phyloP scores from a whole-genome alignment of 2,329 filamentous ascomycete genomes.

The Chalaropsis thielavioides region DNA sequence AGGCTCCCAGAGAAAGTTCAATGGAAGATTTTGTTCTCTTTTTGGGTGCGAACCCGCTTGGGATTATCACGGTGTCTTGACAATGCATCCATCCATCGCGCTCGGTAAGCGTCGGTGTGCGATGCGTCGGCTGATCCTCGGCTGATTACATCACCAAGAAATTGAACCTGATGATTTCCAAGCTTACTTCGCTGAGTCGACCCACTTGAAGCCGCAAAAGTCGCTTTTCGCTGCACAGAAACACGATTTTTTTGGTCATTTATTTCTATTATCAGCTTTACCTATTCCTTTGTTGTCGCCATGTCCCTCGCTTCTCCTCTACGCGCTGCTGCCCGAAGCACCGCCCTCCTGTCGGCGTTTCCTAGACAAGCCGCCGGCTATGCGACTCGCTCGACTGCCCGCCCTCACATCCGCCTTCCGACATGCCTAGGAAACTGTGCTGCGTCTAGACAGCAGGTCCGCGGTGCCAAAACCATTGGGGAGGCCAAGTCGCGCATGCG shows the following conservation, averaged over 20 bases:
- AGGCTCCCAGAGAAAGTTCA: background rate
- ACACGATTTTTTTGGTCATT: background rate
- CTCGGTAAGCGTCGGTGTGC: conserved; percentile 15
- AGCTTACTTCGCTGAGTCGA: background rate
- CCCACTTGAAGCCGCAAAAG: background rate
- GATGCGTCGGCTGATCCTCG: background rate
- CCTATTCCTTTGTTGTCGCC: background rate
- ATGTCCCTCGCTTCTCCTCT: conserved; percentile 7
- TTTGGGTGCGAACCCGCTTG: background rate
- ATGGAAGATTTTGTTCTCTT: background rate
- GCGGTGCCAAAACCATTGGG: conserved; percentile 39
- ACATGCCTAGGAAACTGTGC: background rate
- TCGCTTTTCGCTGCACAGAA: background rate
- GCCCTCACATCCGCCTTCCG: conserved; percentile 20
- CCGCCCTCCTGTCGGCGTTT: background rate
- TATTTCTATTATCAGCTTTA: background rate
- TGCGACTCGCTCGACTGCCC: conserved; percentile 14
- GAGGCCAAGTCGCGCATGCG: conserved; percentile 44
- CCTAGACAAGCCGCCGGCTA: conserved; percentile 9
- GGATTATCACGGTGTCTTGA: background rate
- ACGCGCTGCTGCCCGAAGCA: conserved; percentile 3
- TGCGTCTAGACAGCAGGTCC: conserved; percentile 5
- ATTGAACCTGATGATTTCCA: background rate
- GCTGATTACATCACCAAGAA: conserved; percentile 1
- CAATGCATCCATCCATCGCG: background rate